phyloP scores from a whole-genome alignment of 2,329 filamentous ascomycete genomes.

The Ophiostoma ips region DNA sequence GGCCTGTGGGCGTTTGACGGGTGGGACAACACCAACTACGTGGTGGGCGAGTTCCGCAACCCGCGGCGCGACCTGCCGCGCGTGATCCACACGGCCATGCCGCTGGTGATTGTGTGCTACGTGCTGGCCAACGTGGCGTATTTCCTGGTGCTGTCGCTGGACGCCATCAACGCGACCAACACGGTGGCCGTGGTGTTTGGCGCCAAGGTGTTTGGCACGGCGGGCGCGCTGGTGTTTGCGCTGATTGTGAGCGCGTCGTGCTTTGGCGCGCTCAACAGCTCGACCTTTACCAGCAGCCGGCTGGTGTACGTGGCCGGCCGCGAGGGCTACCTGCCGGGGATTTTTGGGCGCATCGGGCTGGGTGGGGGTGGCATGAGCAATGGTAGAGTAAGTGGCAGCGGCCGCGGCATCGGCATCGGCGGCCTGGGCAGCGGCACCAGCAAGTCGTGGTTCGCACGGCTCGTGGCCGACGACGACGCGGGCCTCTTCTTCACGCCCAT shows the following conservation, averaged over 20 bases:
- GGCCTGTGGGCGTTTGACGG: conserved; percentile 97
- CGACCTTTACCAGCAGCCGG: conserved; percentile 82
- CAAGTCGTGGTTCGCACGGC: conserved; percentile 44
- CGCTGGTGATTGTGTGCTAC: conserved; percentile 81
- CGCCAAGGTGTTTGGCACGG: conserved; percentile 70
- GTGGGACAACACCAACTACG: conserved; percentile 99
- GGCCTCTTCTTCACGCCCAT: conserved; percentile 91
- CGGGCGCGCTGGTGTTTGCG: conserved; percentile 71
- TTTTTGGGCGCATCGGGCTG: conserved; percentile 75
- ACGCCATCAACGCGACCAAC: conserved; percentile 72
- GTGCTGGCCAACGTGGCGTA: conserved; percentile 85
- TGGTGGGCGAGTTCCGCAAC: conserved; percentile 92
- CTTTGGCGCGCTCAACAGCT: conserved; percentile 88
- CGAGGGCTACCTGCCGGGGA: conserved; percentile 75
- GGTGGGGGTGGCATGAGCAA: conserved; percentile 23
- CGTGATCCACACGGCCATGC: conserved; percentile 94
- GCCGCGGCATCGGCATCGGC: not conserved
- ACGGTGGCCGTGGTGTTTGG: conserved; percentile 96
- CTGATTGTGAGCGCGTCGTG: conserved; percentile 83
- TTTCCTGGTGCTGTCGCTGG: conserved; percentile 78
- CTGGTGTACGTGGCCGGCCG: conserved; percentile 90
- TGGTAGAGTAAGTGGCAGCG: not conserved
- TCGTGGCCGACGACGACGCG: conserved; percentile 62
- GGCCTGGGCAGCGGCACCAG: conserved; percentile 19
- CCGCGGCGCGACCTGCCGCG: conserved; percentile 78